A percentile compares a stretch with the other conserved stretches of the same genome.
phyloP scores from a whole-genome alignment of 1,284 basidiomycete genomes.

The Papiliotrema terrestris region DNA sequence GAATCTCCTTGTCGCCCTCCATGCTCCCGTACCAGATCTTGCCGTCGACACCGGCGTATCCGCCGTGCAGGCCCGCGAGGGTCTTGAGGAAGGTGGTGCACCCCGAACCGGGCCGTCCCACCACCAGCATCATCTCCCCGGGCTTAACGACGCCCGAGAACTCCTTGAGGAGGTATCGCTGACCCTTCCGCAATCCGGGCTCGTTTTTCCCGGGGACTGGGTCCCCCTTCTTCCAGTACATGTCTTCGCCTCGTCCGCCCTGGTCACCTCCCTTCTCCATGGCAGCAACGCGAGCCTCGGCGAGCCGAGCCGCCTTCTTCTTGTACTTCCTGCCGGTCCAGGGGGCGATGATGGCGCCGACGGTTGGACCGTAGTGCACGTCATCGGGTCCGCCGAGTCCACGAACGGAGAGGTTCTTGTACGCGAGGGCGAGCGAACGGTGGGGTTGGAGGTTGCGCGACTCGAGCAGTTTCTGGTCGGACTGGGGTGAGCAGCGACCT shows the following conservation, averaged over 20 bases:
- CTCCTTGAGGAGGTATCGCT: conserved; percentile 40
- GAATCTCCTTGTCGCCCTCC: conserved; percentile 21
- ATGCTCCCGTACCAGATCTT: conserved; percentile 47
- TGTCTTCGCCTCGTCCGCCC: conserved; percentile 9
- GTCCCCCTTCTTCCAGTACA: conserved; percentile 21
- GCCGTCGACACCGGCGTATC: conserved; percentile 50
- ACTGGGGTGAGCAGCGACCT: background rate
- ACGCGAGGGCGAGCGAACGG: conserved; percentile 7
- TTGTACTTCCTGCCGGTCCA: conserved; percentile 32
- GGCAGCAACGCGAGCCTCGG: conserved; percentile 14
- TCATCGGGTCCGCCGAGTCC: conserved; percentile 22
- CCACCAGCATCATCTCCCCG: conserved; percentile 47
- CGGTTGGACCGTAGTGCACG: conserved; percentile 15
- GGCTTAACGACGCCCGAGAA: conserved; percentile 35
- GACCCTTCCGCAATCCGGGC: conserved; percentile 30
- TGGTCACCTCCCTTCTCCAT: conserved; percentile 14
- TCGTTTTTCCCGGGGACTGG: conserved; percentile 21
- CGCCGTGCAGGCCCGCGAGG: conserved; percentile 46
- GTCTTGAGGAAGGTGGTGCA: conserved; percentile 53
- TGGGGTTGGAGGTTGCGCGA: background rate
- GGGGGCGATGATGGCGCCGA: background rate
- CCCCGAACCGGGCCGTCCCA: conserved; percentile 49
- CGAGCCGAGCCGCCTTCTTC: conserved; percentile 27
- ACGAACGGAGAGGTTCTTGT: conserved; percentile 19
- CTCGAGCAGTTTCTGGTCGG: background rate